These are phyloP conservation scores for Chenopodium quinoa DNA, from an alignment of 148 eudicot genomes.

Conservation along the genomic window DNA sequence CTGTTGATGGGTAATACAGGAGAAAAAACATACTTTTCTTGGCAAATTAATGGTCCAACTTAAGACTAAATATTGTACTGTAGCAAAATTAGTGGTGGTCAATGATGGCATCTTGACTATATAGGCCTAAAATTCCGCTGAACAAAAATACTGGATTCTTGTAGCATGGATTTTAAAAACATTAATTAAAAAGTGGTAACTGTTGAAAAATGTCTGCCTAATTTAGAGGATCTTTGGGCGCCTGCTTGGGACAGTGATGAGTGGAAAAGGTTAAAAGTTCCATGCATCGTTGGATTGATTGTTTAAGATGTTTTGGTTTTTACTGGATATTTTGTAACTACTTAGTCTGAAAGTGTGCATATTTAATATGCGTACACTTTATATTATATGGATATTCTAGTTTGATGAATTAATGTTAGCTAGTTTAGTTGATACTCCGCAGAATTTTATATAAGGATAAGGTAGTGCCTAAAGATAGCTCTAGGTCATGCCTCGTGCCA, in stretches of 20 bases:
- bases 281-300: constrained; percentile 1
- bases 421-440: too few relatives aligned
- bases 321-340: background rate
- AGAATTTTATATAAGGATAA: too few relatives aligned
- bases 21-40: background rate
- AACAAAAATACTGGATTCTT: background rate
- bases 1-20: background rate
- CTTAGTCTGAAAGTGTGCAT: background rate
- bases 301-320: background rate
- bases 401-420: background rate
- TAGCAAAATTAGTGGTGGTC: background rate
- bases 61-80: background rate
- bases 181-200: too few relatives aligned
- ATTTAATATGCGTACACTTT: background rate
- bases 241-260: background rate
- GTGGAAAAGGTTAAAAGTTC: background rate
- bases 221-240: background rate
- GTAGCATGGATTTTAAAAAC: background rate
- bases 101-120: constrained; percentile 16
- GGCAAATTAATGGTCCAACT: constrained; percentile 10
- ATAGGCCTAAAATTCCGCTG: background rate
- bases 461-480: too few relatives aligned
- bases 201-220: too few relatives aligned
- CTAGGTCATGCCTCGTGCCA: too few relatives aligned
- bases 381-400: too few relatives aligned